Percentiles rank a stretch among this genome's conserved stretches.
Conservation (phyloP, 2,329 filamentous ascomycete genomes). For the Penicillium sp. region DNA sequence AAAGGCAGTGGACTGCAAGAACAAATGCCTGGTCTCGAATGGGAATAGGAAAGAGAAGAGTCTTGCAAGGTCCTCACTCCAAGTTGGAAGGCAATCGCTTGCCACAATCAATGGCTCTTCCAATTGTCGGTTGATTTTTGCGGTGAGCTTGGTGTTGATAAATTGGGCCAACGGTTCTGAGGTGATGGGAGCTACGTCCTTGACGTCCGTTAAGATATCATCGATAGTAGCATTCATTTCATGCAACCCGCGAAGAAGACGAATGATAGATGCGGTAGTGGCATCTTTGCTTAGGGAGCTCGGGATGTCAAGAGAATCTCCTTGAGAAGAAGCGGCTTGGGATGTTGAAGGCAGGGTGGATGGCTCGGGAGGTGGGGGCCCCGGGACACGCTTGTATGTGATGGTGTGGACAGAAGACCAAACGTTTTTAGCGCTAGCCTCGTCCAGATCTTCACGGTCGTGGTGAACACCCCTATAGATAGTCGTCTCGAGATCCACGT, state of each 20-base stretch:
- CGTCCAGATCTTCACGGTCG: conserved; percentile 61
- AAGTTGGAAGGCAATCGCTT: conserved; percentile 91
- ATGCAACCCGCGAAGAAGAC: conserved; percentile 85
- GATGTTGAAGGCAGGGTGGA: conserved; percentile 59
- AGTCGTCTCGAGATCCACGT: conserved; percentile 87
- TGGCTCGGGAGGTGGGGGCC: conserved; percentile 75
- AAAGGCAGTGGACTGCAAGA: conserved; percentile 96
- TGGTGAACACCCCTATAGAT: conserved; percentile 93
- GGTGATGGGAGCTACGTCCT: conserved; percentile 68
- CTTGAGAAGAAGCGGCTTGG: conserved; percentile 52
- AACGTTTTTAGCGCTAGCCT: conserved; percentile 71
- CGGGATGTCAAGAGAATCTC: conserved; percentile 65
- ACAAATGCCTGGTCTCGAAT: conserved; percentile 94
- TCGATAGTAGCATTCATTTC: conserved; percentile 91
- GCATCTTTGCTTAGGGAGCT: conserved; percentile 80
- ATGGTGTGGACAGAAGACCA: conserved; percentile 91
- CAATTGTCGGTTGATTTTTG: conserved; percentile 93
- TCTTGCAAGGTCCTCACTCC: conserved; percentile 92
- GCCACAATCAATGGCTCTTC: conserved; percentile 97
- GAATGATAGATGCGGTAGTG: conserved; percentile 82
- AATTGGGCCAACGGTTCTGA: conserved; percentile 88
- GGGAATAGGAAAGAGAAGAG: conserved; percentile 96
- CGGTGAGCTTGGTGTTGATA: conserved; percentile 97
- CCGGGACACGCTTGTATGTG: conserved; percentile 83
- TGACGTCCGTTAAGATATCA: conserved; percentile 80